Conservation (phyloP, 2,329 filamentous ascomycete species). For the Exophiala sp. region DNA sequence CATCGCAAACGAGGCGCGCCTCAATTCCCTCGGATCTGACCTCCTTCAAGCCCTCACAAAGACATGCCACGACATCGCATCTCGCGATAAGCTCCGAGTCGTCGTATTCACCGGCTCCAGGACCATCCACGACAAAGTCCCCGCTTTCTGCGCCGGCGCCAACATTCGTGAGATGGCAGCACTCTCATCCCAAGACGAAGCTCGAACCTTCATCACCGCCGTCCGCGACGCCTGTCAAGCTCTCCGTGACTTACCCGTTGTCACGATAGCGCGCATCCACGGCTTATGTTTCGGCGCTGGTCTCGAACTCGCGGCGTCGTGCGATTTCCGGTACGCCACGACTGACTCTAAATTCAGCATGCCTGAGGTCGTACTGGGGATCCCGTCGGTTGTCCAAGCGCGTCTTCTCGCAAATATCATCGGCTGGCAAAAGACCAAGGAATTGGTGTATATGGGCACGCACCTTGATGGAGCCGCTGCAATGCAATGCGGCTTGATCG, state of each 20-base stretch:
- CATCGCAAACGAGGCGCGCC: not conserved
- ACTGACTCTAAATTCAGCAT: conserved; percentile 18
- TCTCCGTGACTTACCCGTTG: conserved; percentile 2
- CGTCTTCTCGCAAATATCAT: conserved; percentile 25
- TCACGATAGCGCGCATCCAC: conserved; percentile 9
- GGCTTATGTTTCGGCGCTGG: conserved; percentile 7
- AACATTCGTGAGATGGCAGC: not conserved
- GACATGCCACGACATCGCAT: not conserved
- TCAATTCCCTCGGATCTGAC: not conserved
- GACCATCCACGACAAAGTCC: not conserved
- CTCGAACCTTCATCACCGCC: conserved; percentile 35
- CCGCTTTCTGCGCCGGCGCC: conserved; percentile 7
- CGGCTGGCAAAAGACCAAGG: conserved; percentile 24
- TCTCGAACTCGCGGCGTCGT: conserved; percentile 26
- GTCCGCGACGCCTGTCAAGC: conserved; percentile 22
- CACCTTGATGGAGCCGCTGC: conserved; percentile 6
- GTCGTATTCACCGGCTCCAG: conserved; percentile 1
- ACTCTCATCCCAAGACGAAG: conserved; percentile 22
- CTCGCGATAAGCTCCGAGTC: conserved; percentile 1
- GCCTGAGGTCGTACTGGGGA: conserved; percentile 24
- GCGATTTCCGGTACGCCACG: conserved; percentile 24
- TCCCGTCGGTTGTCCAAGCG: conserved; percentile 26
- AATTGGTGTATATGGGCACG: conserved; percentile 21
- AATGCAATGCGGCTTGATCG: conserved; percentile 18
- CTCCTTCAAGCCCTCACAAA: not conserved